A percentile compares a stretch with the other conserved stretches of the same genome.
These are phyloP conservation scores for Picochlorum sp. DNA, from an alignment of 139 green algal species.

Conservation along the genomic window DNA sequence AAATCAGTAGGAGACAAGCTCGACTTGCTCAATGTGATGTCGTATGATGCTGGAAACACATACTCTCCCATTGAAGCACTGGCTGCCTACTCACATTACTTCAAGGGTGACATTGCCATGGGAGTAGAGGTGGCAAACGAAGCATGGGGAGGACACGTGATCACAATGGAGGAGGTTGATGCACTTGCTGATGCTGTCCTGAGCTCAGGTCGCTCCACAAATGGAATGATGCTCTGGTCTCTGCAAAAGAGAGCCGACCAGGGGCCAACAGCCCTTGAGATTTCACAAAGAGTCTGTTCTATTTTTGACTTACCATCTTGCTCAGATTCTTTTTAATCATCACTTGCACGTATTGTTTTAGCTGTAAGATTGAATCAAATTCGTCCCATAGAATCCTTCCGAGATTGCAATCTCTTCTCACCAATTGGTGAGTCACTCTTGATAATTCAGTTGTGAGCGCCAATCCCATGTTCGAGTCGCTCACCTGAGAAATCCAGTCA, in stretches of 20 bases:
- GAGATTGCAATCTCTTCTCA: too few relatives aligned
- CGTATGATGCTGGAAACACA: conserved; percentile 30
- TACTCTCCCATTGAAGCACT: conserved; percentile 25
- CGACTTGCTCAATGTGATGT: conserved; percentile 41
- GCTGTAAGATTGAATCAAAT: too few relatives aligned
- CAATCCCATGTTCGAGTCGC: too few relatives aligned
- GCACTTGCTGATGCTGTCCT: neutral
- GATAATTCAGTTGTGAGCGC: too few relatives aligned
- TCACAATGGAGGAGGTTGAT: conserved; percentile 4
- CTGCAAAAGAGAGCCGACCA: conserved; percentile 6
- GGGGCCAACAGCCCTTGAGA: neutral
- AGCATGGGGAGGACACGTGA: conserved; percentile 25
- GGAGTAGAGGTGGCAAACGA: conserved; percentile 38
- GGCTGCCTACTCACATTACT: conserved; percentile 23
- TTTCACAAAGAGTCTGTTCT: too few relatives aligned
- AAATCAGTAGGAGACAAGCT: conserved; percentile 20
- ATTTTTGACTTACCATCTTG: too few relatives aligned
- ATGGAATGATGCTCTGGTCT: conserved; percentile 30
- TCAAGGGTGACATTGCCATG: conserved; percentile 24
- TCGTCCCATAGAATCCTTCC: too few relatives aligned
- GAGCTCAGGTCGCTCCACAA: neutral
- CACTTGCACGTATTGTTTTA: too few relatives aligned
- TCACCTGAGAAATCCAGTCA: too few relatives aligned
- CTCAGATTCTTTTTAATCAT: too few relatives aligned
- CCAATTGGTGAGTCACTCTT: too few relatives aligned